Base-by-base conservation (phyloP, 2,329 filamentous ascomycete genomes). In the Scytalidium sp. region DNA sequence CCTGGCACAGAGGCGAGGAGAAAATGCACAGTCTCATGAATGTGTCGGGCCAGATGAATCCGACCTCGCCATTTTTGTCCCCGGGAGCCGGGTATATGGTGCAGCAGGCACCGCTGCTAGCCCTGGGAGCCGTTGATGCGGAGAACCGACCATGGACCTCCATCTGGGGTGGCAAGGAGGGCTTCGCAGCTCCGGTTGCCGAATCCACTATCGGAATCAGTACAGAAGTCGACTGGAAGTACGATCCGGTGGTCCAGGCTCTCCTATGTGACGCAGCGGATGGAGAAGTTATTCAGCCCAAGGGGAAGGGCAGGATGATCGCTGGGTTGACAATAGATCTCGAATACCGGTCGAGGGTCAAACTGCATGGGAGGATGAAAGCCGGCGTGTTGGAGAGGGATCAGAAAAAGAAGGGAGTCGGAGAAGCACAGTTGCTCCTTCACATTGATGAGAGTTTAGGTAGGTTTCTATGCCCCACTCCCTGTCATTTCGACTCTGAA, bases 121-220 rank as follows among this genome's bases (percentile, higher is more conserved):
- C 88, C 0, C 69, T 95, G 19, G 90, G 90, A 1, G 81, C 87
- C 0, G 68, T 92, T 2, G 89, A 94, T 60, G 66, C 70, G 2
- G 61, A 82, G 19, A 78, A 78, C 2, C 72, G 80, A 19, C 88
- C 87, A 2, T 95, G 90, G 90, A 87, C 85, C 15, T 87, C 87
- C 0, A 55, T 95, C 6, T 87, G 87, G 82, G 88, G 88, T n/a
- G 90, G 90, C 15, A 73, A 84, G 50, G 67, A 78, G 1, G 87
- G 87, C 0, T 88, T 93, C 57, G 81, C 83, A 0, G 73, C 77
- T 43, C 77, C 81, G 0, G 69, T 92, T 0, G 83, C 81, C 2
- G 73, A 79, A 39, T 77, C 73, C 1, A 75, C 89, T 10, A 72
- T 95, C 3, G 87, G 82, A 1, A 71, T 91, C 1, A 75, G 77